Evolutionary conservation across 2,329 filamentous ascomycete genomes (phyloP), one percentile per base, ranked within the genome.

Genomic region (Pseudogymnoascus sp.): DNA sequence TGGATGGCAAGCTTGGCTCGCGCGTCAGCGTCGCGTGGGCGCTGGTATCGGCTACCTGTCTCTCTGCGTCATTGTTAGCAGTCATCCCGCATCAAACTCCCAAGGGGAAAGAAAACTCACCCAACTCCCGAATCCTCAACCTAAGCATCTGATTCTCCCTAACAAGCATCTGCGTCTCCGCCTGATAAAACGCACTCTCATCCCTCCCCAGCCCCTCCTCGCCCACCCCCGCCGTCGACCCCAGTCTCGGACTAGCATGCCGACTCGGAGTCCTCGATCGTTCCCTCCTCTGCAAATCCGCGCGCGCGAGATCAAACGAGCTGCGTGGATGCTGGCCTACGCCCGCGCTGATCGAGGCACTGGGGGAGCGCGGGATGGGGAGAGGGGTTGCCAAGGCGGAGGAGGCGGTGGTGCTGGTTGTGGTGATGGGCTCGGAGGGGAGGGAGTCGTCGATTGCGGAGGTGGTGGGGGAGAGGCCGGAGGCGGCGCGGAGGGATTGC

Each of bases 81-180:
- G n/a, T n/a, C n/a, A n/a, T n/a, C n/a, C n/a, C n/a, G n/a, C n/a
- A n/a, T n/a, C n/a, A n/a, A n/a, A n/a, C n/a, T n/a, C n/a, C n/a
- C n/a, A n/a, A n/a, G n/a, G n/a, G n/a, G n/a, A n/a, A n/a, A n/a
- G n/a, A 13, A 51, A 43, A 68, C 80, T 69, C 77, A 89, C 88
- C 89, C 13, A 92, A 77, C 71, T 92, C 89, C 37, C 87, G 81
- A 65, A 92, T 90, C 60, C 90, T 82, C 73, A 87, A 82, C 66
- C 88, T 86, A 62, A 93, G 78, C 90, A 93, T 92, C 75, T 93
- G 90, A 69, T 93, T 93, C 77, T 93, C 90, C 25, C 90, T 81
- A 21, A 86, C 83, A 70, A 93, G 76, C 77, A 85, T 92, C 75
- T 91, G 88, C 1, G 89, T 91, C 76, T 93, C 90, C 4, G 90